Evolutionary conservation across 768 basidiomycete genomes (phyloP).

Genomic region (Saitozyma sp.): DNA sequence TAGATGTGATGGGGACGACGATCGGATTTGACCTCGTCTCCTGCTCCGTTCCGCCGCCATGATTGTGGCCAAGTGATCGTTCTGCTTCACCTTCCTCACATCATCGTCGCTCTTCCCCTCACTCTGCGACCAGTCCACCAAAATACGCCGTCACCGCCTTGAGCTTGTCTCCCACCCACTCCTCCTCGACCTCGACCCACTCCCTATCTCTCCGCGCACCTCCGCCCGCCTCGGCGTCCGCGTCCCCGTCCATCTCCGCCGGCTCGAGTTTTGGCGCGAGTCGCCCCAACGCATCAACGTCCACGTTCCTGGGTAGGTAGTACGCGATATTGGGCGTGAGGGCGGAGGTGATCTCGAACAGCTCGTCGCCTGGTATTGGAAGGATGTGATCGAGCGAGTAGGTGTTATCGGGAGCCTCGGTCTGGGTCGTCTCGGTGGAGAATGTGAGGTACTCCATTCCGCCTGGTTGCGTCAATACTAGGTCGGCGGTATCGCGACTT

Average conservation of each 20-base stretch:
- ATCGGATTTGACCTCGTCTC: background rate
- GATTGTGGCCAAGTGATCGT: too few species aligned
- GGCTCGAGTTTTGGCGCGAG: constrained; percentile 52
- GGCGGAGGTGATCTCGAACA: constrained; percentile 70
- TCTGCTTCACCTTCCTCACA: too few species aligned
- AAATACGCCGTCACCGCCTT: constrained; percentile 95
- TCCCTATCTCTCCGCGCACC: constrained; percentile 53
- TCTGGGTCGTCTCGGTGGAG: background rate
- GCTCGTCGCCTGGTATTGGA: constrained; percentile 78
- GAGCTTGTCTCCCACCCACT: constrained; percentile 90
- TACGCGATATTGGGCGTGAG: constrained; percentile 84
- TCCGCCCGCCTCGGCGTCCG: constrained; percentile 33
- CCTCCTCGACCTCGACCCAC: constrained; percentile 86
- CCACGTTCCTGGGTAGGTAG: constrained; percentile 81
- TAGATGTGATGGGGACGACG: too few species aligned
- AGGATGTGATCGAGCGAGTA: constrained; percentile 72
- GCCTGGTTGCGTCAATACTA: constrained; percentile 41
- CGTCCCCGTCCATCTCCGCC: constrained; percentile 21
- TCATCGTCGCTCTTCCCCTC: background rate
- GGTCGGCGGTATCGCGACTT: constrained; percentile 56
- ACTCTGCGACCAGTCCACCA: constrained; percentile 65
- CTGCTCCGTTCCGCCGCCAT: background rate
- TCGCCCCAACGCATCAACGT: constrained; percentile 68
- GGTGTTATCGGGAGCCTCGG: constrained; percentile 10
- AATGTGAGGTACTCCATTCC: constrained; percentile 46